These are phyloP conservation scores for Chaetomidium leptoderma DNA, from an alignment of 495 filamentous ascomycete species.

Conservation along the genomic window DNA sequence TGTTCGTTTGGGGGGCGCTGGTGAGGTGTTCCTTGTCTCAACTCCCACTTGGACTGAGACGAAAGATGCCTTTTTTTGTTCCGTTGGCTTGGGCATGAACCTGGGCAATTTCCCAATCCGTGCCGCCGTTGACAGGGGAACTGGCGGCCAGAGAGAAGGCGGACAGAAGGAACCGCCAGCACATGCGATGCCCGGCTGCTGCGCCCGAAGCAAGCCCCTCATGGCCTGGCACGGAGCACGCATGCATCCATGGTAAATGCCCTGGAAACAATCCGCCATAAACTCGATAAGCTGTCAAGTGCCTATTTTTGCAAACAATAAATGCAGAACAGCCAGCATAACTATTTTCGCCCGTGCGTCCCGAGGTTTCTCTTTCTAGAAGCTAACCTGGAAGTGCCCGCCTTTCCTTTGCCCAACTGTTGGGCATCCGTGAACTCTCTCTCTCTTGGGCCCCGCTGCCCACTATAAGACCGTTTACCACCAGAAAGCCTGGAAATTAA, in stretches of 20 bases:
- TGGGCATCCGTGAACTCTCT: neutral
- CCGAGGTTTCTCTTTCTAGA: no score
- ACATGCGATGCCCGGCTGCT: neutral
- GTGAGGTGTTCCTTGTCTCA: neutral
- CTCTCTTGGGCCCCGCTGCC: neutral
- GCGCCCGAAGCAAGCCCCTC: no score
- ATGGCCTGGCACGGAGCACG: no score
- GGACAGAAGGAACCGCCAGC: neutral
- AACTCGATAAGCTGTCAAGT: no score
- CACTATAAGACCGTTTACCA: neutral
- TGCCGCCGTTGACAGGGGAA: constrained; percentile 10
- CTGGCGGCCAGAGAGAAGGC: neutral
- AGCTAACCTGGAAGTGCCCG: neutral
- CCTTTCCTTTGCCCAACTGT: constrained; percentile 3
- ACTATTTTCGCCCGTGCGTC: no score
- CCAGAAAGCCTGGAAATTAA: constrained; percentile 30
- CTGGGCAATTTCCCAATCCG: constrained; percentile 14
- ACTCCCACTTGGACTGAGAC: no score
- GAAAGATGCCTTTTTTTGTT: neutral
- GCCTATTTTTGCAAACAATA: no score
- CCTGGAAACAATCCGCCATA: no score
- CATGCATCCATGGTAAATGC: no score
- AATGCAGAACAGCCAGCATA: no score
- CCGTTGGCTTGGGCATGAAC: neutral
- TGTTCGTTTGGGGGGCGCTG: no score